Evolutionary conservation across 306 rosid species (phyloP), one percentile per base, ranked within the genome.

Genomic region (Pterocarpus macrocarpus): DNA sequence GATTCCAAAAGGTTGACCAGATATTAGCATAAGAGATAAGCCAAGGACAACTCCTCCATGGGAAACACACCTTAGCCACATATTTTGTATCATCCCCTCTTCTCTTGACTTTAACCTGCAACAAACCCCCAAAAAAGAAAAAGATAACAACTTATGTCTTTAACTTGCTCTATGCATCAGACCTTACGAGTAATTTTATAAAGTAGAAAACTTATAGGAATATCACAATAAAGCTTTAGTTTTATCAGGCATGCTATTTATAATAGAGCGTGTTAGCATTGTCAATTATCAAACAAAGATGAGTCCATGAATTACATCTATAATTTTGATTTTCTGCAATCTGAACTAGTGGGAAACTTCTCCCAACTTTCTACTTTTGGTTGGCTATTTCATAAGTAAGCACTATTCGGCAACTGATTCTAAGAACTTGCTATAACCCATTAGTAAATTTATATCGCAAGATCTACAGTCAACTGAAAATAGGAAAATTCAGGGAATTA

Each of bases 71-170:
- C 98, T 93, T 93, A 70, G 99, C 99, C 71, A 93, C 99, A 81
- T 91, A 95, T 87, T 93, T 95, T 64, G 94, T 91, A 84, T 95
- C 97, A 84, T 95, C 99, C 57, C 99, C 99, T 85, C 99, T 91
- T 87, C 88, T 91, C 89, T 95, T 95, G 79, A 95, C 97, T 90
- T 95, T 95, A 53, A 95, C 99, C 99, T 95, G 90, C 80, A 84
- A 72, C 70, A 47, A 75, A 75, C 75, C 65, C 52, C 78, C 58
- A 32, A 79, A 61, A 61, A 1, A 6, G 52, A 36, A 43, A 16
- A 81, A 5, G n/a, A 77, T 49, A 69, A 59, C 16, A 73, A 71
- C 22, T 50, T 69, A 73, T 71, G 44, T 32, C 49, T 41, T 56
- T 56, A 71, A 65, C 71, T 72, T 72, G 36, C 52, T 39, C 30